A percentile compares a stretch with the other conserved stretches of the same genome.
Evolutionary conservation across 495 filamentous ascomycete species (phyloP).

Genomic region (Neurospora sp.): DNA sequence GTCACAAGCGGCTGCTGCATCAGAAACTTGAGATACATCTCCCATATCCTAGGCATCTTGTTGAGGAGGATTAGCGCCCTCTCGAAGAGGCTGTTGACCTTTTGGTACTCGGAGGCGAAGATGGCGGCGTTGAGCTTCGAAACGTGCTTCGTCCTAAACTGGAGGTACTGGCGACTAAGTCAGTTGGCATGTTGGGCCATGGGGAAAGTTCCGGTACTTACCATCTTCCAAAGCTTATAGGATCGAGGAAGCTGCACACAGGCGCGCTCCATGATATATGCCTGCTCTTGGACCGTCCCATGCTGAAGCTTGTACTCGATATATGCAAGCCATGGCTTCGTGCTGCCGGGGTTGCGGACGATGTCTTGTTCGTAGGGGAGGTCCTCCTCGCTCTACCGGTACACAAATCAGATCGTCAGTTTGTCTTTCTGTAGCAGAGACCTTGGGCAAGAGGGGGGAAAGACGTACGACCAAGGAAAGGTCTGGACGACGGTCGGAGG

Average conservation of each 20-base stretch:
- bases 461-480: conserved; percentile 68
- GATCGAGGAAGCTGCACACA: conserved; percentile 83
- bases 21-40: conserved; percentile 91
- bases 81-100: conserved; percentile 95
- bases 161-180: conserved; percentile 56
- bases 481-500: conserved; percentile 39
- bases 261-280: conserved; percentile 90
- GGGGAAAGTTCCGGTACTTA: conserved; percentile 23
- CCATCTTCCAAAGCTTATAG: conserved; percentile 98
- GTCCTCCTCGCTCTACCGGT: conserved; percentile 65
- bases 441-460: neutral
- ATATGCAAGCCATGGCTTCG: conserved; percentile 95
- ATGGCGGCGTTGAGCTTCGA: conserved; percentile 73
- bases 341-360: conserved; percentile 69
- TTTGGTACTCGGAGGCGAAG: conserved; percentile 72
- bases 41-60: conserved; percentile 99
- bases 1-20: conserved; percentile 86
- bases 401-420: conserved; percentile 1
- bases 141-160: conserved; percentile 75
- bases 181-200: neutral
- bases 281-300: conserved; percentile 80
- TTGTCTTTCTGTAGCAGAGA: neutral
- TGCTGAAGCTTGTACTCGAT: conserved; percentile 84
- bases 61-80: conserved; percentile 88
- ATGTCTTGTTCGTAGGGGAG: conserved; percentile 95